These are phyloP conservation scores for Aspergillus transmontanensis DNA, from an alignment of 2,329 filamentous ascomycete genomes.

Conservation along the genomic window DNA sequence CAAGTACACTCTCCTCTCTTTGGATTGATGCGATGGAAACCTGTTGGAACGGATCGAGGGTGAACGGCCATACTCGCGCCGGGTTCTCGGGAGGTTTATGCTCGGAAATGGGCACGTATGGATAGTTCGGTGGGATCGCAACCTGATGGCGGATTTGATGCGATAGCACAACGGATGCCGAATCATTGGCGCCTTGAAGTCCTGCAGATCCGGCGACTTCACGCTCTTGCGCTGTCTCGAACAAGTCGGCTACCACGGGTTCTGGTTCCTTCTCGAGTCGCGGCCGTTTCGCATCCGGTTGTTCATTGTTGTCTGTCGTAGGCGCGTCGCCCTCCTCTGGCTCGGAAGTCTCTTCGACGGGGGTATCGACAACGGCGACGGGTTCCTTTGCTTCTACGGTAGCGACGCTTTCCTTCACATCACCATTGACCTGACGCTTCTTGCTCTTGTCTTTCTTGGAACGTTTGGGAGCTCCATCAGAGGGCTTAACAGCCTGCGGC, in stretches of 20 bases:
- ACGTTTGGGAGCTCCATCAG: constrained; percentile 37
- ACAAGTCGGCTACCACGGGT: constrained; percentile 87
- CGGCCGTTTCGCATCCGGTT: constrained; percentile 50
- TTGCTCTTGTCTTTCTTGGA: constrained; percentile 67
- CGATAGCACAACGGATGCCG: constrained; percentile 72
- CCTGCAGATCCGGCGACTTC: constrained; percentile 82
- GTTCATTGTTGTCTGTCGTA: constrained; percentile 33
- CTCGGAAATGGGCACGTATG: constrained; percentile 91
- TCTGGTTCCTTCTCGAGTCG: constrained; percentile 64
- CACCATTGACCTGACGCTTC: constrained; percentile 84
- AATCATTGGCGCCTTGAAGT: constrained; percentile 63
- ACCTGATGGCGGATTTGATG: constrained; percentile 99
- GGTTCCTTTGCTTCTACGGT: constrained; percentile 36
- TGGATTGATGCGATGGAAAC: constrained; percentile 94
- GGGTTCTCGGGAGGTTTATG: constrained; percentile 89
- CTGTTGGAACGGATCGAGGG: constrained; percentile 95
- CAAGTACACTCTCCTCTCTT: constrained; percentile 91
- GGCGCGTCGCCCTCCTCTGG: constrained; percentile 20
- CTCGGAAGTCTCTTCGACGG: constrained; percentile 19
- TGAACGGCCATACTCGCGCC: constrained; percentile 82
- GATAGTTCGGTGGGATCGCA: constrained; percentile 88
- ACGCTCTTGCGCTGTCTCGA: constrained; percentile 91
- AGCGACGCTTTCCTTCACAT: constrained; percentile 60
- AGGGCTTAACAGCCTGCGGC: constrained; percentile 48
- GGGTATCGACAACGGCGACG: constrained; percentile 23